Evolutionary conservation across 768 basidiomycete genomes (phyloP), one percentile per base, ranked within the genome.

Genomic region (Podaxis sp.): DNA sequence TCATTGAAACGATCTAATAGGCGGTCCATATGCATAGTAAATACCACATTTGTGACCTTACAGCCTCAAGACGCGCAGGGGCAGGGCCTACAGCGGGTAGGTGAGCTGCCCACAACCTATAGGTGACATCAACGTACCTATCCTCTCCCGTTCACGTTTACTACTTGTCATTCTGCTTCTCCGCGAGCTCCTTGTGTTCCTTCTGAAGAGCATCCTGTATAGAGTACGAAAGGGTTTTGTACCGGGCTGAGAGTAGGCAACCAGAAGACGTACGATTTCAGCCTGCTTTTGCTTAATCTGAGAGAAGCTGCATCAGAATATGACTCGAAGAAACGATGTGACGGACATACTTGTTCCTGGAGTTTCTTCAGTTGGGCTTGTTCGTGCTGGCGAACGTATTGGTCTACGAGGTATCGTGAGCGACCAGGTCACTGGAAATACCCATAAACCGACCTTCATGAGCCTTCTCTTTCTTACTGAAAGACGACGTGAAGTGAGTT

Each of bases 381-480:
- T 62, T 91, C 90, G 60, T 86, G 86, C 63, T 76, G 72, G 60
- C 82, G 85, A 52, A 82, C 78, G 66, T 86, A 91, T 75, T 89
- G 82, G 62, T 89, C 90, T 91, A 59, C 12, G 56, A 48, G 3
- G 58, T n/a, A 36, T 17, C 55, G 41, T 20, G 28, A 33, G 40
- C 28, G 33, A 36, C 51, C 36, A 5, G n/a, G 8, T 44, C 15
- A 68, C n/a, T 37, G 51, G 0, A 6, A 6, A 6, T 36, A 22
- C 46, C 4, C 4, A 15, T 4, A 11, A 22, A 36, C 57, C 11
- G 62, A 73, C 74, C 71, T 62, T 91, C 90, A 56, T 89, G 83
- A 20, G 89, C 90, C 70, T 82, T 87, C 73, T 91, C 90, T 74
- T 84, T 90, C 74, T 85, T 85, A 69, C 90, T 91, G 72, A 40